Percentiles rank a stretch among this genome's conserved stretches.
Evolutionary conservation across 768 basidiomycete genomes (phyloP).

Genomic region (Kwoniella mangroviensis): DNA sequence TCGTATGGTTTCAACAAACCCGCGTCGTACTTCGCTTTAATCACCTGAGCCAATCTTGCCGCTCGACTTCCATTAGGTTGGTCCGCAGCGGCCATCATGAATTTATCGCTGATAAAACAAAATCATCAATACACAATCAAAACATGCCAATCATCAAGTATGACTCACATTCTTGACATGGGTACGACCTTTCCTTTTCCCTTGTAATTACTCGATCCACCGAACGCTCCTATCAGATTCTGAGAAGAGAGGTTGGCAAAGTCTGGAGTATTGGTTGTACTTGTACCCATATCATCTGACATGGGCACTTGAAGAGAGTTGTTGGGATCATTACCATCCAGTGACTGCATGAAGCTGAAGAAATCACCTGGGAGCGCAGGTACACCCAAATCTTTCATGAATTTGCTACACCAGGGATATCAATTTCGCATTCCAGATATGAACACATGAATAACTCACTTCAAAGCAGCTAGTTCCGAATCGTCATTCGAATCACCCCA

Average conservation of each 20-base stretch:
- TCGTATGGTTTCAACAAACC: conserved; percentile 93
- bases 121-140: too few relatives aligned
- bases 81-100: conserved; percentile 90
- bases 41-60: conserved; percentile 86
- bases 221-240: neutral
- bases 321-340: conserved; percentile 12
- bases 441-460: conserved; percentile 26
- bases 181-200: conserved; percentile 37
- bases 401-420: conserved; percentile 35
- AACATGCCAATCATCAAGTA: conserved; percentile 21
- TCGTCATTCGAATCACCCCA: conserved; percentile 39
- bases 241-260: conserved; percentile 2
- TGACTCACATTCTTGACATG: conserved; percentile 44
- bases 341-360: conserved; percentile 33
- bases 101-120: conserved; percentile 77
- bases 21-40: conserved; percentile 94
- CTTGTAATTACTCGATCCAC: conserved; percentile 12
- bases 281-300: neutral
- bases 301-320: conserved; percentile 6
- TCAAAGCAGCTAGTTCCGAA: conserved; percentile 44
- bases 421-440: neutral
- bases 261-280: neutral
- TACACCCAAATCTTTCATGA: conserved; percentile 44
- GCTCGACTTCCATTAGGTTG: conserved; percentile 88
- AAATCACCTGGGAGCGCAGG: conserved; percentile 47